Evolutionary conservation across 208 protist species (phyloP).

Genomic region (Leishmania guyanensis): DNA sequence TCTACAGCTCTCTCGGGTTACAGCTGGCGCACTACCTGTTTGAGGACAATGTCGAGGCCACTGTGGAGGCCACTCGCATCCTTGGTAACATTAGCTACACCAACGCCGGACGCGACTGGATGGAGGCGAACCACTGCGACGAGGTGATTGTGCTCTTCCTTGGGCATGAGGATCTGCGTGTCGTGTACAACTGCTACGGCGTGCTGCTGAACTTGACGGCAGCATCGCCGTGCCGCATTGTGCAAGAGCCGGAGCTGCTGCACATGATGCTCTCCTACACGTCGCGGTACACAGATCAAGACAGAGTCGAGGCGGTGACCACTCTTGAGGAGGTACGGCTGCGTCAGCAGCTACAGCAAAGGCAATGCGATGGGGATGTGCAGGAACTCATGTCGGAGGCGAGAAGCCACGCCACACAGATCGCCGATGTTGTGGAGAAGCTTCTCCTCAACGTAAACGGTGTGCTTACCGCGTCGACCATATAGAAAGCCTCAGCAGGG

Average conservation of each 20-base stretch:
- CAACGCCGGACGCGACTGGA: constrained; percentile 79
- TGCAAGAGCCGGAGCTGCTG: constrained; percentile 61
- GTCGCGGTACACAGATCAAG: constrained; percentile 52
- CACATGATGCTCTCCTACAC: constrained; percentile 75
- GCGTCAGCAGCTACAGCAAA: not conserved
- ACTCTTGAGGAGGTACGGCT: constrained; percentile 33
- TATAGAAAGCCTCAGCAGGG: not conserved
- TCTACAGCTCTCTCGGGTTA: constrained; percentile 59
- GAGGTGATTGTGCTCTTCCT: constrained; percentile 82
- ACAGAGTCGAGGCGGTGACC: constrained; percentile 37
- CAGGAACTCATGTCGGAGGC: constrained; percentile 21
- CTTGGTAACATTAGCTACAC: constrained; percentile 84
- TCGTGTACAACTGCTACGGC: constrained; percentile 86
- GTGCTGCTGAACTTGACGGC: constrained; percentile 81
- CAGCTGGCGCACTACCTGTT: constrained; percentile 70
- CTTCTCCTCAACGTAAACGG: constrained; percentile 69
- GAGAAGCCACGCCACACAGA: constrained; percentile 58
- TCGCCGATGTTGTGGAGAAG: constrained; percentile 76
- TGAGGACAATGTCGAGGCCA: constrained; percentile 71
- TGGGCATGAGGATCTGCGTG: constrained; percentile 76
- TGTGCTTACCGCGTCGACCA: constrained; percentile 17
- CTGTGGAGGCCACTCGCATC: constrained; percentile 76
- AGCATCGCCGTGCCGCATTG: constrained; percentile 65
- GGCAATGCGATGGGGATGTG: not conserved
- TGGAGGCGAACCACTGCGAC: constrained; percentile 78